Evolutionary conservation across 495 filamentous ascomycete genomes (phyloP), one percentile per base, ranked within the genome.

Genomic region (Aspergillus avenaceus): DNA sequence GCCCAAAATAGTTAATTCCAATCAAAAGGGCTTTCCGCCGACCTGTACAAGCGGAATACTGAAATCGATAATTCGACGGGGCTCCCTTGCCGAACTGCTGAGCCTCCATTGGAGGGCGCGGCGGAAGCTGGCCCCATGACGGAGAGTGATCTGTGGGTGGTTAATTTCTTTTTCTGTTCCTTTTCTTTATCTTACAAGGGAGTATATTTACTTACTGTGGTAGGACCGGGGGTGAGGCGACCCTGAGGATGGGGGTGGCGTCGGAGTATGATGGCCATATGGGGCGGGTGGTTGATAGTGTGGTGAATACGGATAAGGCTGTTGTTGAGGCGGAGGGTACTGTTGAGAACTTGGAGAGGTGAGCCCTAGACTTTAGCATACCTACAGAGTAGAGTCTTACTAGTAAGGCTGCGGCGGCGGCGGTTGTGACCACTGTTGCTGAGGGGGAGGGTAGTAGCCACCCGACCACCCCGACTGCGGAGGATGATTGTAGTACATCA

Each of bases 1-100:
- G 93, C 11, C 86, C 84, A 53, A 95, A 90, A 65, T 98, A 98
- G 74, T 98, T 98, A 74, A 97, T 97, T 18, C 93, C 93, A 53
- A 98, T 95, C 41, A 98, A 73, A 12, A 98, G 78, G 7, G 93
- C 93, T 74, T 93, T 96, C 55, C 90, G 77, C 47, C 86, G 81
- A 29, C 93, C 93, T 1, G 88, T 93, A 62, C 93, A 98, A 36
- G 84, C 80, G 43, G 91, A 96, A 64, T 96, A 97, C 65, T 89
- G 86, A 70, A 91, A 97, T 8, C 79, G 80, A 64, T 95, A 92
- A 52, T 78, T 78, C 29, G 81, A 79, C 11, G 90, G 86, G 14
- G 91, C 90, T 28, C 90, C 91, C 21, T 75, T 67, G 16, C 88
- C 86, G 59, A 96, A 97, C 51, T 75, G 59, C 61, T 76, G 75